A percentile compares a stretch with the other conserved stretches of the same genome.
phyloP scores from a whole-genome alignment of 1,284 basidiomycete genomes.

The Tilletia indica region DNA sequence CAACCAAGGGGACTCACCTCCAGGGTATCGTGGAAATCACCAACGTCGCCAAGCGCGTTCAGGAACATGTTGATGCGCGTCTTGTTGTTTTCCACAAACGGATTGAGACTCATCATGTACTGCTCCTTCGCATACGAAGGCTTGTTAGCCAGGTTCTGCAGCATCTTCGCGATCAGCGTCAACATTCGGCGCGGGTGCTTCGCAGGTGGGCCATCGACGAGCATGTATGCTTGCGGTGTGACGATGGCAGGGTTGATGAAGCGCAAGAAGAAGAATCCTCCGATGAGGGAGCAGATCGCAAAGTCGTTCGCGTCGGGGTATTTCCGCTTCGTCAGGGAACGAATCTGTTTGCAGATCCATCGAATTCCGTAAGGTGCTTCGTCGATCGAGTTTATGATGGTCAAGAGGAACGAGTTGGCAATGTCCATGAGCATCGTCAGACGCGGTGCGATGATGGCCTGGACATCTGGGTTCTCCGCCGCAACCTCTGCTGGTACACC shows the following conservation, averaged over 20 bases:
- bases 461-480: conserved; percentile 86
- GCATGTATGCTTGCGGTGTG: conserved; percentile 96
- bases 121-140: too few species aligned
- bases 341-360: conserved; percentile 99
- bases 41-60: too few species aligned
- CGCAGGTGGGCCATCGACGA: too few species aligned
- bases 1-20: too few species aligned
- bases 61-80: too few species aligned
- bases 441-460: conserved; percentile 92
- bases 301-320: conserved; percentile 97
- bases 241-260: conserved; percentile 99
- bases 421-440: conserved; percentile 99
- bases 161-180: too few species aligned
- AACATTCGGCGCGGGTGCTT: too few species aligned
- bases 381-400: conserved; percentile 98
- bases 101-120: too few species aligned
- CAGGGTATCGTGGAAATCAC: too few species aligned
- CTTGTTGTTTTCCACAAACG: too few species aligned
- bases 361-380: conserved; percentile 97
- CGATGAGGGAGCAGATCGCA: conserved; percentile 95
- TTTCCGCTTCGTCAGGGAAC: conserved; percentile 93
- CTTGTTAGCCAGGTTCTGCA: too few species aligned
- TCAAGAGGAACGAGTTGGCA: conserved; percentile 90
- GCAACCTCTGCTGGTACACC: conserved; percentile 92
- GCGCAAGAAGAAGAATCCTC: conserved; percentile 98